Percentiles rank a stretch among this genome's conserved stretches.
Evolutionary conservation across 2,329 filamentous ascomycete genomes (phyloP).

Genomic region (Penicillium olsonii): DNA sequence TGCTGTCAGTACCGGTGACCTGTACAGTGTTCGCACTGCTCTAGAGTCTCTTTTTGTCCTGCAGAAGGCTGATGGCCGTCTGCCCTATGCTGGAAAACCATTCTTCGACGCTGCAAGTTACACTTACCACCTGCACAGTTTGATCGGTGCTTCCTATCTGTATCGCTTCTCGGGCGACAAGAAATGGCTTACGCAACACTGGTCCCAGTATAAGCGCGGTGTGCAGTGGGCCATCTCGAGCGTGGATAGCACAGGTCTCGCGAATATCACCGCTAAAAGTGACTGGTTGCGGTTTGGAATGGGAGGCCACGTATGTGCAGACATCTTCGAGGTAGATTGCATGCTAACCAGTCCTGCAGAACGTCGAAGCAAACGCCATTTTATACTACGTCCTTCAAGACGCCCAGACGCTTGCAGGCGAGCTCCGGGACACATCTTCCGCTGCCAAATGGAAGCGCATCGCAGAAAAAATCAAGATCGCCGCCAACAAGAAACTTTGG

Average conservation of each 20-base stretch:
- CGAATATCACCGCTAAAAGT: slow-evolving; percentile 47
- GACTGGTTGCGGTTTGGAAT: slow-evolving; percentile 56
- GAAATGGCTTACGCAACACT: slow-evolving; percentile 43
- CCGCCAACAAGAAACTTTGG: slow-evolving; percentile 32
- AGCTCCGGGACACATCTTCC: slow-evolving; percentile 21
- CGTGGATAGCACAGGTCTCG: slow-evolving; percentile 47
- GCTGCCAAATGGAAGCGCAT: slow-evolving; percentile 20
- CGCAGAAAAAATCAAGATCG: slow-evolving; percentile 24
- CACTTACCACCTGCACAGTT: slow-evolving; percentile 58
- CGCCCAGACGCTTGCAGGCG: slow-evolving; percentile 22
- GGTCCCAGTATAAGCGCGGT: slow-evolving; percentile 47
- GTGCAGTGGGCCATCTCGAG: slow-evolving; percentile 45
- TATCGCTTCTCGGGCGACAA: slow-evolving; percentile 47
- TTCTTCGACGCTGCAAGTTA: slow-evolving; percentile 46
- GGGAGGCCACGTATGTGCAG: slow-evolving; percentile 45
- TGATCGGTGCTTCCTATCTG: slow-evolving; percentile 50
- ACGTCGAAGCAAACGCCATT: slow-evolving; percentile 46
- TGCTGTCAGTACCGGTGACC: slow-evolving; percentile 57
- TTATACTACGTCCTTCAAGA: slow-evolving; percentile 40
- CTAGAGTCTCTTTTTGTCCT: slow-evolving; percentile 51
- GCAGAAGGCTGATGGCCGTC: slow-evolving; percentile 47
- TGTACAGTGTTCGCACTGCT: slow-evolving; percentile 53
- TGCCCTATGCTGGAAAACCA: slow-evolving; percentile 55
- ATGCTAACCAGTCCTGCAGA: slow-evolving; percentile 10
- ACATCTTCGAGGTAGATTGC: neutral